Evolutionary conservation across 2,329 filamentous ascomycete species (phyloP).

Genomic region (Didymella glomerata): DNA sequence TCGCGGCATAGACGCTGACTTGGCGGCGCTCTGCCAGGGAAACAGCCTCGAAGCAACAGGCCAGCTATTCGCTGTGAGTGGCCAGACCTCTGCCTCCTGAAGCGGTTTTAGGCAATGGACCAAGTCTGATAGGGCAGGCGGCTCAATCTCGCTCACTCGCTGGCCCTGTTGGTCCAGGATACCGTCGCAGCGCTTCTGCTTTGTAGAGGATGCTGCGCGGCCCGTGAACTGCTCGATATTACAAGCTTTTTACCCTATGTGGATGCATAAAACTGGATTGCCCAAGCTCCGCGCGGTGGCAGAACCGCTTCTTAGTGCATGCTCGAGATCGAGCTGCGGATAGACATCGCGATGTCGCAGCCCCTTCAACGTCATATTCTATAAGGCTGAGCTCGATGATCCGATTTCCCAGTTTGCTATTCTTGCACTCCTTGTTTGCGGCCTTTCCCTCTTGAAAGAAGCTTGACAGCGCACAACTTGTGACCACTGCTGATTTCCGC

Average conservation of each 20-base stretch:
- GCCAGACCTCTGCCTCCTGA: constrained; percentile 29
- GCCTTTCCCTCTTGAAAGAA: constrained; percentile 9
- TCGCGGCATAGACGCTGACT: constrained; percentile 31
- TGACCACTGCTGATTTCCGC: constrained; percentile 9
- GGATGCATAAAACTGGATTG: constrained; percentile 45
- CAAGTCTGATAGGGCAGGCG: constrained; percentile 39
- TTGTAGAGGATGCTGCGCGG: constrained; percentile 36
- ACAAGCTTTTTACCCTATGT: constrained; percentile 37
- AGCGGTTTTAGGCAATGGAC: constrained; percentile 23
- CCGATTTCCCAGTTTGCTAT: constrained; percentile 37
- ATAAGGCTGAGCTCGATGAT: constrained; percentile 30
- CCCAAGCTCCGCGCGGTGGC: constrained; percentile 33
- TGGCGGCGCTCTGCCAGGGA: constrained; percentile 43
- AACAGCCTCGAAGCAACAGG: constrained; percentile 32
- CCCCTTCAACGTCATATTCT: constrained; percentile 44
- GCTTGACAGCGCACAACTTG: constrained; percentile 16
- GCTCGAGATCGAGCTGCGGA: constrained; percentile 41
- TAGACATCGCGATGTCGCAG: constrained; percentile 41
- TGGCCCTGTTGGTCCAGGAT: constrained; percentile 42
- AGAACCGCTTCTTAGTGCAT: constrained; percentile 35
- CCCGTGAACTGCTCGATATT: constrained; percentile 42
- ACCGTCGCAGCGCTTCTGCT: constrained; percentile 37
- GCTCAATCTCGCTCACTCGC: constrained; percentile 38
- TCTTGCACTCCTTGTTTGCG: constrained; percentile 20
- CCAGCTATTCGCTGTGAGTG: constrained; percentile 31